These are phyloP conservation scores for Cladobotryum mycophilum DNA, from an alignment of 2,329 filamentous ascomycete species.

Conservation along the genomic window DNA sequence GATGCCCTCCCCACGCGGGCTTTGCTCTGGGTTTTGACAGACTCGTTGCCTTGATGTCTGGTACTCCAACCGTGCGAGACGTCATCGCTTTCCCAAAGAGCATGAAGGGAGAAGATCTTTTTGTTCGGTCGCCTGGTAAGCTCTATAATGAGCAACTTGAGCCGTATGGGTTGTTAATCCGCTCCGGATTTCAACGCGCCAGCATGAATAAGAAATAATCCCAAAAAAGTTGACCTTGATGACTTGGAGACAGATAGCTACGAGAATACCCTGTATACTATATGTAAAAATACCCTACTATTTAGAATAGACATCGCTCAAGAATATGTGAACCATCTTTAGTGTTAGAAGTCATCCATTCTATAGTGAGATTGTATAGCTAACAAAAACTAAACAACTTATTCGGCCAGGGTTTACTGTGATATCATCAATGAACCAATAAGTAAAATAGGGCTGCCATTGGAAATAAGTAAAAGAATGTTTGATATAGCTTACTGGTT, in stretches of 20 bases:
- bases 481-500: too few species aligned
- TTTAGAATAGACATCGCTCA: not conserved
- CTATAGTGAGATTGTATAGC: too few species aligned
- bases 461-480: too few species aligned
- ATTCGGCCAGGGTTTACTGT: too few species aligned
- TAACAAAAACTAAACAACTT: too few species aligned
- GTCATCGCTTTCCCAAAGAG: constrained; percentile 97
- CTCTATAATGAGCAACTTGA: constrained; percentile 53
- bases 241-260: not conserved
- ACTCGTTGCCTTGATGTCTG: constrained; percentile 71
- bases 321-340: not conserved
- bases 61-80: constrained; percentile 72
- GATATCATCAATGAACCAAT: too few species aligned
- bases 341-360: too few species aligned
- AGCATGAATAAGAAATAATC: not conserved
- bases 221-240: not conserved
- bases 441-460: too few species aligned
- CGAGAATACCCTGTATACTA: constrained; percentile 4
- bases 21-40: constrained; percentile 91
- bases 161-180: constrained; percentile 40
- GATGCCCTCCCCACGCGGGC: constrained; percentile 91
- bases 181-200: not conserved
- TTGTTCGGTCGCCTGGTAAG: constrained; percentile 70
- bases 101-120: constrained; percentile 77
- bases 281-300: not conserved